phyloP scores from a whole-genome alignment of 805 yeast species.

The Starmerella khaoyaiensis region DNA sequence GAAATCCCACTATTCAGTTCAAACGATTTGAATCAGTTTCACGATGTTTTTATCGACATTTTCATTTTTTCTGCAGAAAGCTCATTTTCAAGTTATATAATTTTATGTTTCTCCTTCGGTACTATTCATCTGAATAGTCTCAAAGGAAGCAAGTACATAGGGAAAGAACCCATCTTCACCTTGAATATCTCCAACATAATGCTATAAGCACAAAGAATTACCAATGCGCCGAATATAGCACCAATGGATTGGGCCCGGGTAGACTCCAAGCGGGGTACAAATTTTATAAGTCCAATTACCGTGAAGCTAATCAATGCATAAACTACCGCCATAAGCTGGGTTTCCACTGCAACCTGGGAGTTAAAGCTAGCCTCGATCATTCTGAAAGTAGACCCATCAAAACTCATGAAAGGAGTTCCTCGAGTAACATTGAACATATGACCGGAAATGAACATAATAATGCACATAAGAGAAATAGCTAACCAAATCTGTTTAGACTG shows the following conservation, averaged over 20 bases:
- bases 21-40: no score
- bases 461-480: slow-evolving; percentile 43
- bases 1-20: no score
- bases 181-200: slow-evolving; percentile 52
- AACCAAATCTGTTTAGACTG: slow-evolving; percentile 60
- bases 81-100: background rate
- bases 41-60: no score
- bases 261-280: slow-evolving; percentile 39
- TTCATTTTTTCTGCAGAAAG: no score
- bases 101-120: background rate
- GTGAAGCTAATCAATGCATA: slow-evolving; percentile 49
- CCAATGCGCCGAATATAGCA: slow-evolving; percentile 33
- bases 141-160: slow-evolving; percentile 42
- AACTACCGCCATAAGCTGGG: slow-evolving; percentile 61
- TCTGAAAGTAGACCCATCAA: slow-evolving; percentile 32
- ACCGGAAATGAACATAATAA: slow-evolving; percentile 69
- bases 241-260: slow-evolving; percentile 38
- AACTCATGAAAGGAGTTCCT: slow-evolving; percentile 42
- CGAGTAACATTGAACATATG: slow-evolving; percentile 90
- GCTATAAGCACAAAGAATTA: slow-evolving; percentile 48
- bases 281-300: slow-evolving; percentile 45
- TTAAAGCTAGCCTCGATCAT: slow-evolving; percentile 59
- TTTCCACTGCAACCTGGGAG: slow-evolving; percentile 73
- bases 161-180: slow-evolving; percentile 63
- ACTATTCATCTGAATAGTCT: slow-evolving; percentile 16